Percentiles rank a stretch among this genome's conserved stretches.
These are phyloP conservation scores for Malassezia cuniculi DNA, from an alignment of 1,284 basidiomycete genomes.

Conservation along the genomic window DNA sequence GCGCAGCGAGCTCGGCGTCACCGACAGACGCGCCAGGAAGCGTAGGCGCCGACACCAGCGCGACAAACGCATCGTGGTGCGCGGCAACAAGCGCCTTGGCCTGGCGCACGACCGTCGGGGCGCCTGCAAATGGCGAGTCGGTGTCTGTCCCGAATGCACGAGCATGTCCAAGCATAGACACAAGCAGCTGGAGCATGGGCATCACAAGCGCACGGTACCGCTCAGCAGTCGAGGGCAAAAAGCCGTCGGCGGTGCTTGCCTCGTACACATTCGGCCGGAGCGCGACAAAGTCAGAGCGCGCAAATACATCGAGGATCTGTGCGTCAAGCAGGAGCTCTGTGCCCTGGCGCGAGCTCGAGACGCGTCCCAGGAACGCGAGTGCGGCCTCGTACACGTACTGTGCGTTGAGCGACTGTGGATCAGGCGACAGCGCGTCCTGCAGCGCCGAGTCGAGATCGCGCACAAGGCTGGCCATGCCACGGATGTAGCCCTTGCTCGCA, in stretches of 20 bases:
- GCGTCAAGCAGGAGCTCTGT: slow-evolving; percentile 74
- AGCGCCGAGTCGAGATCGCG: slow-evolving; percentile 72
- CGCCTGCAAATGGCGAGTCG: slow-evolving; percentile 17
- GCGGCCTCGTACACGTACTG: slow-evolving; percentile 91
- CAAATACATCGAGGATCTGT: slow-evolving; percentile 63
- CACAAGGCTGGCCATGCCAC: slow-evolving; percentile 67
- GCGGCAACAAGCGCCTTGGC: slow-evolving; percentile 61
- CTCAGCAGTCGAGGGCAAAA: slow-evolving; percentile 72
- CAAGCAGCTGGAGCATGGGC: slow-evolving; percentile 67
- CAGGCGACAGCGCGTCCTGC: slow-evolving; percentile 67
- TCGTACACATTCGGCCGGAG: slow-evolving; percentile 56
- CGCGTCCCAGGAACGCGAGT: slow-evolving; percentile 70
- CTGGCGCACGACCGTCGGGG: slow-evolving; percentile 48
- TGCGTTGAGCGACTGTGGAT: slow-evolving; percentile 82
- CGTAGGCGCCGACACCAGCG: slow-evolving; percentile 61
- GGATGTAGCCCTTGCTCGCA: slow-evolving; percentile 63
- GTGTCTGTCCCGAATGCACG: slow-evolving; percentile 57
- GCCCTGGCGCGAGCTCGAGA: slow-evolving; percentile 67
- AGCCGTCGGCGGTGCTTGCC: slow-evolving; percentile 58
- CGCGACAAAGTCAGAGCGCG: slow-evolving; percentile 75
- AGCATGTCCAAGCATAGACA: slow-evolving; percentile 42
- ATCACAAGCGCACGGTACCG: slow-evolving; percentile 77
- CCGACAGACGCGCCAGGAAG: slow-evolving; percentile 55
- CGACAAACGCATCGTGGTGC: slow-evolving; percentile 66
- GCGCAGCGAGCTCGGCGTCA: slow-evolving; percentile 60